Evolutionary conservation across 108 stramenopile species (phyloP), one percentile per base, ranked within the genome.

Genomic region (Cyclostephanos invisitatus): DNA sequence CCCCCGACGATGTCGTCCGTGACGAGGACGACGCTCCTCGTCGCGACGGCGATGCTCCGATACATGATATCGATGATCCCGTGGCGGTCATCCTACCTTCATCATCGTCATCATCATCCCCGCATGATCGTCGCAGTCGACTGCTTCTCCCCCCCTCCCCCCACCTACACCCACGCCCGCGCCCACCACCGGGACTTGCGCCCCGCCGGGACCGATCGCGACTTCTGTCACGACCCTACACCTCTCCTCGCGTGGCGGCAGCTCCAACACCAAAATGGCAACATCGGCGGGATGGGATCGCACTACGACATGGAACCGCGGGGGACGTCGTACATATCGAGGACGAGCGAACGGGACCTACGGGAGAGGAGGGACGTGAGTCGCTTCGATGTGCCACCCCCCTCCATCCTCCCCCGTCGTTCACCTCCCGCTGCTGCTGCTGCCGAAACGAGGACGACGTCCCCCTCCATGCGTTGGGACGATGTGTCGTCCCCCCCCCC

Each of bases 281-380:
- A 38, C 5, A 37, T n/a, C 9, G 20, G 20, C 9, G 18, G 35
- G 15, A 29, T 32, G 18, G 59, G 59, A 7, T 60, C 20, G 37
- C 59, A 60, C 59, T 60, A 60, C 29, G 59, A 60, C 59, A 1
- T 15, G n/a, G 59, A 29, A 3, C 59, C 59, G 1, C 59, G 59
- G 5, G 59, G 59, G 8, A 60, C 59, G 37, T 60, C 59, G 15
- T 60, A 60, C 59, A 37, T 60, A 3, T 60, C 59, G 6, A 32
- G 37, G 37, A 14, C 38, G 17, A 60, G 59, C 59, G 14, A 60
- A 15, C 5, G 17, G 7, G 59, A 60, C 37, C 37, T 60, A 17
- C 37, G 28, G 35, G 59, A 60, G 37, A 5, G 59, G 12, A 32
- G 59, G 37, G 37, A n/a, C 2, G n/a, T 38, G 22, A 24, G 38